phyloP scores from a whole-genome alignment of 805 yeast genomes.

The Candida saitoana region DNA sequence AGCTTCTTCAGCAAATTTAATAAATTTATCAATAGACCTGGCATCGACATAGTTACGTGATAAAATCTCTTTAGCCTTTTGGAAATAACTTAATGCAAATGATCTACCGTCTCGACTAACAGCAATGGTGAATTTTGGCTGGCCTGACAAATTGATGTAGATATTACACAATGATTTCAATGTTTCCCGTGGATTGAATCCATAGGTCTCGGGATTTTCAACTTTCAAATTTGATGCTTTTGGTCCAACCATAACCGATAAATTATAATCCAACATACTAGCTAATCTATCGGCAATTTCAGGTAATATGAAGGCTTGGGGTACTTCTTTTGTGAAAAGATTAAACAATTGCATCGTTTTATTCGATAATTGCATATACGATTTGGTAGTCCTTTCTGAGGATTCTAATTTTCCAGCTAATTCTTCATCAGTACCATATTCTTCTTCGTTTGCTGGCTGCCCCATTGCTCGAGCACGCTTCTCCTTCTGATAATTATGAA shows the following conservation, averaged over 20 bases:
- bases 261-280: constrained; percentile 90
- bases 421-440: constrained; percentile 58
- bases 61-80: constrained; percentile 67
- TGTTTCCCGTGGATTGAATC: constrained; percentile 74
- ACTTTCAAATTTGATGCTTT: constrained; percentile 87
- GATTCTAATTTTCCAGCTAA: constrained; percentile 50
- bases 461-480: constrained; percentile 44
- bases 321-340: constrained; percentile 80
- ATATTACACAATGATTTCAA: constrained; percentile 69
- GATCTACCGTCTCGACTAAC: constrained; percentile 93
- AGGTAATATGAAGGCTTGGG: constrained; percentile 76
- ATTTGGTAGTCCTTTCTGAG: constrained; percentile 73
- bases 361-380: constrained; percentile 77
- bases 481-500: constrained; percentile 73
- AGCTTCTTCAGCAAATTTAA: constrained; percentile 61
- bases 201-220: constrained; percentile 72
- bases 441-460: constrained; percentile 30
- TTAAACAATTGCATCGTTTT: constrained; percentile 77
- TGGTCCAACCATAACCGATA: constrained; percentile 93
- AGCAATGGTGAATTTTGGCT: constrained; percentile 66
- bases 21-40: constrained; percentile 48
- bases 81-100: constrained; percentile 61
- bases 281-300: constrained; percentile 94
- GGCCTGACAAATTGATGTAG: constrained; percentile 64
- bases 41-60: constrained; percentile 47